Base-by-base conservation (phyloP, 768 basidiomycete genomes). In the Tephrocybe rancida region DNA sequence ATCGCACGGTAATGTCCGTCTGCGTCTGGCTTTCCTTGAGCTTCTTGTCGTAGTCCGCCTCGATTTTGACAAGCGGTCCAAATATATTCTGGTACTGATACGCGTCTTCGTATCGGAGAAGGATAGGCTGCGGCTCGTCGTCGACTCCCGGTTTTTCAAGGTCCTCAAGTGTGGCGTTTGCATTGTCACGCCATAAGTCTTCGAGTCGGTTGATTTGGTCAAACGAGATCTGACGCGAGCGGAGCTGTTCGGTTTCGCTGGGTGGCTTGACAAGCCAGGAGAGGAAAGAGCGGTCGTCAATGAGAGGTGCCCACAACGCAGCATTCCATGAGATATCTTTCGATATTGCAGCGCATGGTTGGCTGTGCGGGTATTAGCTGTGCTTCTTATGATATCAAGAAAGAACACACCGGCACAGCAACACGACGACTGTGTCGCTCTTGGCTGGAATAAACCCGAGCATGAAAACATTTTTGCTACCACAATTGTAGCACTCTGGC, bases 31-130 rank as follows among this genome's bases (percentile, higher is more conserved):
- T 92, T 70, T 99, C 97, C 73, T 99, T 99, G 64, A 98, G 80
- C 50, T 88, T 83, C 74, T 98, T 98, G 67, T 99, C 97, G 64
- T 98, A 99, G 73, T 99, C 97, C 2, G 97, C 97, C 67, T 99
- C 97, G 61, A 99, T 98, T 76, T 99, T 99, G 71, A 99, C 97
- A 42, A 99, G 83, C 14, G 97, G 97, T 4, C 97, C 97, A 64
- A 98, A 96, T 51, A 99, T 98, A 67, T 99, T 99, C 75, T 99
- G 97, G 69, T 99, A 99, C 65, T 98, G 97, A 66, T 98, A 99
- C 41, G 97, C 97, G 69, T 99, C 97, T 67, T 98, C 96, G 69
- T 99, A 99, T 58, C 87, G 88, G 49, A 90, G 72, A 21, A 96
- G 67, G 57, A 99, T 90, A 6, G 89, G 84, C 68, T 98, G 95